A percentile compares a stretch with the other conserved stretches of the same genome.
Evolutionary conservation across 768 basidiomycete species (phyloP).

Genomic region (Pulveroboletus ravenelii): DNA sequence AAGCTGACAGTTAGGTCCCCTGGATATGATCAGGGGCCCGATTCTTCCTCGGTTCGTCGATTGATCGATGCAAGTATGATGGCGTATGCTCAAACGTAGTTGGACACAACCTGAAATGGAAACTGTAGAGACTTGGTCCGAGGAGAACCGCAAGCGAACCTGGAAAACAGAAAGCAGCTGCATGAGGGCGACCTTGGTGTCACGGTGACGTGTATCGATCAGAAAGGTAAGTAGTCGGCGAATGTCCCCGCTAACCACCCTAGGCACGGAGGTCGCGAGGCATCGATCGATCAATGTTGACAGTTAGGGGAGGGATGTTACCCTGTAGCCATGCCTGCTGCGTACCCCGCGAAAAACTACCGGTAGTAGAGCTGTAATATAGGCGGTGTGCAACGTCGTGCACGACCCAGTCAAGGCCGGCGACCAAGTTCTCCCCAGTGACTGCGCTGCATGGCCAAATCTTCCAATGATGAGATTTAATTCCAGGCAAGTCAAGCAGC

Average conservation of each 20-base stretch:
- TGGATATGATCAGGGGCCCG: not conserved
- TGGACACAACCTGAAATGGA: conserved; percentile 11
- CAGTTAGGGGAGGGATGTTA: not conserved
- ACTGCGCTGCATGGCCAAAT: conserved; percentile 91
- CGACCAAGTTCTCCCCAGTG: conserved; percentile 77
- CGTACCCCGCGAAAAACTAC: not conserved
- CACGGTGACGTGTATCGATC: conserved; percentile 9
- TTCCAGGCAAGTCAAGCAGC: conserved; percentile 76
- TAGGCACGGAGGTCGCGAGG: conserved; percentile 10
- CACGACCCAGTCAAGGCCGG: conserved; percentile 91
- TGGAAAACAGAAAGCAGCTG: not conserved
- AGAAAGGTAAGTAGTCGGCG: conserved; percentile 1
- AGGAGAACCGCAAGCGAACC: conserved; percentile 10
- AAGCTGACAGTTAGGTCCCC: not conserved
- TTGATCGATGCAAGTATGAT: too few relatives aligned
- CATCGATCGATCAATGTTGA: conserved; percentile 1
- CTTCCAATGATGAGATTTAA: conserved; percentile 86
- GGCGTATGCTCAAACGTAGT: too few relatives aligned
- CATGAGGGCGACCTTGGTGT: not conserved
- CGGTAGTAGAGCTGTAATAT: conserved; percentile 63
- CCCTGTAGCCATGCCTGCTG: not conserved
- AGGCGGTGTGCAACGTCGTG: conserved; percentile 81
- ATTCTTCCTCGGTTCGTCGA: not conserved
- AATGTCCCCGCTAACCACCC: not conserved
- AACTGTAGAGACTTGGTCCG: conserved; percentile 1